phyloP scores from a whole-genome alignment of 805 yeast genomes.

The Candida maris region DNA sequence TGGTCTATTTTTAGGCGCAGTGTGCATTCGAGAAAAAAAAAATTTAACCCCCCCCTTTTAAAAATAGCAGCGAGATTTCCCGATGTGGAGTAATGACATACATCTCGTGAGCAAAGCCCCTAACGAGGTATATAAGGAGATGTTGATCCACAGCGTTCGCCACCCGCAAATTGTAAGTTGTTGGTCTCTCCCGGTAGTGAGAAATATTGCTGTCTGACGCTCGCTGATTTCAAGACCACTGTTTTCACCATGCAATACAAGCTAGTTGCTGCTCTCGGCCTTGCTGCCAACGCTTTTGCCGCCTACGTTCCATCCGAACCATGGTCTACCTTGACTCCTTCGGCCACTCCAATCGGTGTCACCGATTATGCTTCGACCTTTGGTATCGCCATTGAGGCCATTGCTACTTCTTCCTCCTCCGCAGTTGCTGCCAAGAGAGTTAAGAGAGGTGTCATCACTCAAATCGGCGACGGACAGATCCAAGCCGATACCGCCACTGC shows the following conservation, averaged over 20 bases:
- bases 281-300: conserved; percentile 49
- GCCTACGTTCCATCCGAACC: conserved; percentile 65
- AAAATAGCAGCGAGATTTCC: conserved; percentile 3
- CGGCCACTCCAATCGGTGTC: conserved; percentile 49
- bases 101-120: too few species aligned
- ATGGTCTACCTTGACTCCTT: conserved; percentile 72
- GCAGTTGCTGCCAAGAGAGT: too few species aligned
- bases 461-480: conserved; percentile 47
- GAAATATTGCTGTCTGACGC: too few species aligned
- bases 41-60: too few species aligned
- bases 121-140: conserved; percentile 1
- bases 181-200: too few species aligned
- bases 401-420: conserved; percentile 32
- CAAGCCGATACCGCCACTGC: conserved; percentile 40
- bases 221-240: conserved; percentile 1
- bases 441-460: conserved; percentile 23
- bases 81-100: conserved; percentile 1
- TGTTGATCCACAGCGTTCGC: conserved; percentile 1
- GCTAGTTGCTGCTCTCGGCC: conserved; percentile 34
- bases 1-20: too few species aligned
- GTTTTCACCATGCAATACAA: conserved; percentile 42
- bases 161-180: too few species aligned
- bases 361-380: conserved; percentile 55
- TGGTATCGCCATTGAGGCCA: conserved; percentile 63
- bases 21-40: too few species aligned